These are phyloP conservation scores for Acacia pycnantha DNA, from an alignment of 331 rosid genomes.

Conservation along the genomic window DNA sequence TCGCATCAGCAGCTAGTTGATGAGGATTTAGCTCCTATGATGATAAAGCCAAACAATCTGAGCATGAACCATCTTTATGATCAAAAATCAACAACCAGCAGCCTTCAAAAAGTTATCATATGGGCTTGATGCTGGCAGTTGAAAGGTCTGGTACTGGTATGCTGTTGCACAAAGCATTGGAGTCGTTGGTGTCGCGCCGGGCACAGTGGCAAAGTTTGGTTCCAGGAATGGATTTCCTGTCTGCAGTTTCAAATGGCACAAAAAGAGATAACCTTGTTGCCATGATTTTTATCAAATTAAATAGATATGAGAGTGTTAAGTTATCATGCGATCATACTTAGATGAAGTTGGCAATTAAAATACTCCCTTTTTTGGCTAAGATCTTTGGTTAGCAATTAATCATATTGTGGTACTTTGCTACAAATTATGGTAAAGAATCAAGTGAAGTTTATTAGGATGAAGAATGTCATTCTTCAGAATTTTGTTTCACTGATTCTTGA, in stretches of 20 bases:
- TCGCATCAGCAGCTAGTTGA: not conserved
- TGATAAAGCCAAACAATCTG: not conserved
- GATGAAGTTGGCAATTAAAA: not conserved
- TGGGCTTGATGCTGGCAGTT: slow-evolving; percentile 72
- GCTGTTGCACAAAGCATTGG: slow-evolving; percentile 51
- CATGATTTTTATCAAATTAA: not conserved
- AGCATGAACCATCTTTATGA: not conserved
- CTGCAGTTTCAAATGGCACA: slow-evolving; percentile 41
- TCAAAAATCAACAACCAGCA: slow-evolving; percentile 51
- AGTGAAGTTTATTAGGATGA: not conserved
- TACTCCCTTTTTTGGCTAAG: not conserved
- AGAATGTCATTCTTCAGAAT: not conserved
- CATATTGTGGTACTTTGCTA: not conserved
- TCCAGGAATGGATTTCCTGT: slow-evolving; percentile 66
- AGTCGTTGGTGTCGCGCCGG: slow-evolving; percentile 16
- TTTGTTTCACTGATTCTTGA: not conserved
- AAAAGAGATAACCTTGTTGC: slow-evolving; percentile 3
- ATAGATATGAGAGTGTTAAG: not conserved
- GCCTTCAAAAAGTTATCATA: slow-evolving; percentile 83
- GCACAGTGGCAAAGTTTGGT: slow-evolving; percentile 29
- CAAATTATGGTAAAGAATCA: not conserved
- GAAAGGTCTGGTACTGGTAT: slow-evolving; percentile 59
- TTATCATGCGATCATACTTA: not conserved
- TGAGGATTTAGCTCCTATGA: not conserved
- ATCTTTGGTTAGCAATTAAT: not conserved